Conservation (phyloP, 2,329 filamentous ascomycete species). For the Trichoderma sp. region DNA sequence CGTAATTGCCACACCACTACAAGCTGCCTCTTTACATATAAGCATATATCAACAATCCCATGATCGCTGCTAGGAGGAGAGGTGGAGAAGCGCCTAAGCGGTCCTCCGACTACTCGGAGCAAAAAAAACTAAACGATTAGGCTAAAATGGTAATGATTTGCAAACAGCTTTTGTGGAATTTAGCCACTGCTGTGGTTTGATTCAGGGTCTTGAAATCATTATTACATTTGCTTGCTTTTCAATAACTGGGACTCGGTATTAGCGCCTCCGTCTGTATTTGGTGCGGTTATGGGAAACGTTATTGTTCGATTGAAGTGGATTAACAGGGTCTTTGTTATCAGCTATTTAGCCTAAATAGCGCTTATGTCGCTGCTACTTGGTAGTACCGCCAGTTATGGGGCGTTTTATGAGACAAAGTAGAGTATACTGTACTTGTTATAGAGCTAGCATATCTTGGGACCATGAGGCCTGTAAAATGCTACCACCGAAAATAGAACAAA, state of each 20-base stretch:
- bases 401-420: not conserved
- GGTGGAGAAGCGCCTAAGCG: slow-evolving; percentile 5
- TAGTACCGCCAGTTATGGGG: not conserved
- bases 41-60: not conserved
- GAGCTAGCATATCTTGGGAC: not conserved
- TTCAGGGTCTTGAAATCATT: not conserved
- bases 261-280: not conserved
- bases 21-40: not conserved
- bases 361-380: not conserved
- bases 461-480: not conserved
- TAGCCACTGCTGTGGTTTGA: not conserved
- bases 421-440: not conserved
- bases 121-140: not conserved
- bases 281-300: not conserved
- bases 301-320: not conserved
- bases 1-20: not conserved
- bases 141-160: slow-evolving; percentile 8
- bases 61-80: not conserved
- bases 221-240: not conserved
- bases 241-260: not conserved
- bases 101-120: not conserved
- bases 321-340: not conserved
- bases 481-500: not conserved
- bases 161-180: not conserved
- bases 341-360: slow-evolving; percentile 1